Conservation (phyloP, 805 yeast genomes). For the Metschnikowia lachancei region DNA sequence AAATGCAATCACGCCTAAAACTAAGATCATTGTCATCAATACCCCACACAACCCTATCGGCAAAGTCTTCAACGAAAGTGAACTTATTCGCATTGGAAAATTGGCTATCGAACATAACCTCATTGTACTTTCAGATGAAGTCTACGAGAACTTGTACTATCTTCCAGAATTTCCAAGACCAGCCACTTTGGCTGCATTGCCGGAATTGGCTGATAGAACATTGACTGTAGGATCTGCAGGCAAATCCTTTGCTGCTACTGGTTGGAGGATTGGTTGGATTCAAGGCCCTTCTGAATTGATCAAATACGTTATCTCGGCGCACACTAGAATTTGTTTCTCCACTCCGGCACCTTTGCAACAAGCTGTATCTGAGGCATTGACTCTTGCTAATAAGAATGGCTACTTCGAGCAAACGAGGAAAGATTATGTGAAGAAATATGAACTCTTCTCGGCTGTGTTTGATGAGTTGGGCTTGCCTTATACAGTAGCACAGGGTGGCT, state of each 20-base stretch:
- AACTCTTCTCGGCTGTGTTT: conserved; percentile 69
- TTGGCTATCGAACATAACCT: conserved; percentile 83
- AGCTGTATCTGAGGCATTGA: conserved; percentile 79
- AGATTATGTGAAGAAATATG: conserved; percentile 68
- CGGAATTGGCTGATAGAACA: conserved; percentile 75
- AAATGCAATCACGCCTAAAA: conserved; percentile 64
- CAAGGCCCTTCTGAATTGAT: conserved; percentile 82
- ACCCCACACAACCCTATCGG: conserved; percentile 98
- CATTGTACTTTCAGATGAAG: conserved; percentile 86
- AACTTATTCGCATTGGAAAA: conserved; percentile 71
- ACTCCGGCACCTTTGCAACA: conserved; percentile 91
- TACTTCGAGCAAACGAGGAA: conserved; percentile 71
- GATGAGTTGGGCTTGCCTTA: conserved; percentile 88
- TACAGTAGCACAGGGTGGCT: conserved; percentile 90
- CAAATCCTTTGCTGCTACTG: conserved; percentile 97
- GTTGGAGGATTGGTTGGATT: conserved; percentile 98
- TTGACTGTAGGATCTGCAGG: conserved; percentile 97
- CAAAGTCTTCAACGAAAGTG: conserved; percentile 76
- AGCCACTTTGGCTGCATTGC: conserved; percentile 62
- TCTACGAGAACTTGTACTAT: conserved; percentile 86
- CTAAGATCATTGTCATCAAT: conserved; percentile 84
- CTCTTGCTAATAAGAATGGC: conserved; percentile 53
- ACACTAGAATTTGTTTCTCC: conserved; percentile 89
- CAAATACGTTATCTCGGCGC: conserved; percentile 81
- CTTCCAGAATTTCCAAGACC: conserved; percentile 70